phyloP scores from a whole-genome alignment of 208 protist species.

The Leptomonas seymouri region DNA sequence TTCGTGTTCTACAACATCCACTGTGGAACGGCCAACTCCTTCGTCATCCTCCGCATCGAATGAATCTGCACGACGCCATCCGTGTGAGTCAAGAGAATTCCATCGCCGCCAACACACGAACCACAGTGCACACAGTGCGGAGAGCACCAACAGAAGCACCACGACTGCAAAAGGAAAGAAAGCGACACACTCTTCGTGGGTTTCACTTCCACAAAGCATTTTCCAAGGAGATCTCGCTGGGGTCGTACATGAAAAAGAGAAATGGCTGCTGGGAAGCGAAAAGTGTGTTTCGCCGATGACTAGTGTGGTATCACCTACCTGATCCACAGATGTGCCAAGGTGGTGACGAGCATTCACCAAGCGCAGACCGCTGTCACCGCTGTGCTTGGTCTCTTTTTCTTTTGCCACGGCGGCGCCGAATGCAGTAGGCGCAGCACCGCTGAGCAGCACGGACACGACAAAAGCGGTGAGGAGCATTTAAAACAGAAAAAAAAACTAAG shows the following conservation, averaged over 20 bases:
- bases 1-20: background rate
- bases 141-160: background rate
- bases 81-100: background rate
- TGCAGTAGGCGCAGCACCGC: background rate
- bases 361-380: background rate
- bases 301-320: background rate
- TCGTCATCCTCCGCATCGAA: background rate
- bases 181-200: background rate
- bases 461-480: constrained; percentile 2
- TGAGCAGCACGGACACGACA: constrained; percentile 13
- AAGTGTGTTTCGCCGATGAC: background rate
- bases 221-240: background rate
- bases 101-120: constrained; percentile 9
- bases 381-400: background rate
- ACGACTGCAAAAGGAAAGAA: background rate
- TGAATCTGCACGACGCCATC: background rate
- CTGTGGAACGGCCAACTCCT: background rate
- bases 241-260: background rate
- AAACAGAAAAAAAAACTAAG: constrained; percentile 1
- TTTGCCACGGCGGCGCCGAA: background rate
- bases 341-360: background rate
- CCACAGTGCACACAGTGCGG: constrained; percentile 4
- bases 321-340: background rate
- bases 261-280: background rate
- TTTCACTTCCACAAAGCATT: background rate